phyloP scores from a whole-genome alignment of 257 asterid species.

The Marsdenia floribunda region DNA sequence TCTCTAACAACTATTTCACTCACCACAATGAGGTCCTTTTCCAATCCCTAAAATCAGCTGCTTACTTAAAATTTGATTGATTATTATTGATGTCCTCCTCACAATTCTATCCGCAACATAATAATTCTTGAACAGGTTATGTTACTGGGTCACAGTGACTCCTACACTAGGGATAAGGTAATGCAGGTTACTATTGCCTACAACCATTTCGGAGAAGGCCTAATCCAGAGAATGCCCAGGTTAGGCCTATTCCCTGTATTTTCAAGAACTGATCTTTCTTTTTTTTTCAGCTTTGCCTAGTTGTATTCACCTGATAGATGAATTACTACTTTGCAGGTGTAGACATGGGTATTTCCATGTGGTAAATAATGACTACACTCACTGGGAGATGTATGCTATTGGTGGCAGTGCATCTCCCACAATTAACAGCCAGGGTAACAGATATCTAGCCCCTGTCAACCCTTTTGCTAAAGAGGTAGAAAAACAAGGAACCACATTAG shows the following conservation, averaged over 20 bases:
- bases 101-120: not conserved
- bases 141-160: slow-evolving; percentile 49
- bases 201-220: slow-evolving; percentile 57
- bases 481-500: not conserved
- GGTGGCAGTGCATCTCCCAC: slow-evolving; percentile 98
- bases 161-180: slow-evolving; percentile 33
- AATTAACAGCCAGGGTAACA: slow-evolving; percentile 91
- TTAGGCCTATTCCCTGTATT: not conserved
- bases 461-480: slow-evolving; percentile 77
- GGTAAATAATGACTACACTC: slow-evolving; percentile 89
- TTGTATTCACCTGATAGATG: not conserved
- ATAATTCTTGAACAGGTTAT: slow-evolving; percentile 35
- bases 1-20: slow-evolving; percentile 76
- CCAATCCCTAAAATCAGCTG: not conserved
- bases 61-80: not conserved
- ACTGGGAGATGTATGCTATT: slow-evolving; percentile 92
- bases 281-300: no score
- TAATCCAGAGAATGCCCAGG: slow-evolving; percentile 60
- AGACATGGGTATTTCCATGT: slow-evolving; percentile 92
- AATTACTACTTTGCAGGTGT: slow-evolving; percentile 48
- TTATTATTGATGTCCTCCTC: not conserved
- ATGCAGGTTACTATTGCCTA: slow-evolving; percentile 60
- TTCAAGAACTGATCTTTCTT: not conserved
- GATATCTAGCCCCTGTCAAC: slow-evolving; percentile 74
- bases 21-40: slow-evolving; percentile 73